A percentile compares a stretch with the other conserved stretches of the same genome.
Evolutionary conservation across 768 basidiomycete species (phyloP).

Genomic region (Trametopsis cervina): DNA sequence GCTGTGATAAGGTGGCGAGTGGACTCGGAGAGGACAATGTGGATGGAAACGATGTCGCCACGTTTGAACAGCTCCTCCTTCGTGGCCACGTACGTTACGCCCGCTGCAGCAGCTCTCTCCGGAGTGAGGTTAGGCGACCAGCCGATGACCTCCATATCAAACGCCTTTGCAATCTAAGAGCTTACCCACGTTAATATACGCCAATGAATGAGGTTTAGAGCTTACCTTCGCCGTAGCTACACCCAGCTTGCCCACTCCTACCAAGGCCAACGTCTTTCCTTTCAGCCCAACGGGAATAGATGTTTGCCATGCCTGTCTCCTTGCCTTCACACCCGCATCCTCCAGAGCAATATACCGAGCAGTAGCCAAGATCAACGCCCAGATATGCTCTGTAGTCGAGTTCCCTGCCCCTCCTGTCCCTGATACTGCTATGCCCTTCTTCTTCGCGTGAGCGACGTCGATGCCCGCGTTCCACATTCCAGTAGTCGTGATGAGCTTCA

Average conservation of each 20-base stretch:
- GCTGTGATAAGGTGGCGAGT: conserved; percentile 43
- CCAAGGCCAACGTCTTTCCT: conserved; percentile 51
- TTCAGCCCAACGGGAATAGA: conserved; percentile 41
- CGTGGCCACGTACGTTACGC: conserved; percentile 39
- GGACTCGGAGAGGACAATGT: conserved; percentile 46
- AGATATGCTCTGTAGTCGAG: conserved; percentile 57
- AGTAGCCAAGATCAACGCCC: conserved; percentile 52
- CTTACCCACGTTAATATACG: background rate
- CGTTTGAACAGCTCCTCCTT: conserved; percentile 47
- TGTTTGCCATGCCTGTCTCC: conserved; percentile 48
- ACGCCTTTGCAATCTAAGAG: conserved; percentile 47
- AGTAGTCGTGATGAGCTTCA: conserved; percentile 56
- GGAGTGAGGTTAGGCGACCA: conserved; percentile 63
- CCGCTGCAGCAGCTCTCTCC: conserved; percentile 45
- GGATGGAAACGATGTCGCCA: conserved; percentile 57
- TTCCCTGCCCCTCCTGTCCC: conserved; percentile 39
- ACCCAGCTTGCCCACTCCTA: conserved; percentile 59
- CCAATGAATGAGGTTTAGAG: background rate
- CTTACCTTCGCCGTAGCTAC: conserved; percentile 40
- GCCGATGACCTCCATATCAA: conserved; percentile 51
- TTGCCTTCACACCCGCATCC: conserved; percentile 37
- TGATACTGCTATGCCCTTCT: conserved; percentile 43
- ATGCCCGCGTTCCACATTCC: conserved; percentile 43
- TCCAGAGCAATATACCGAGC: conserved; percentile 43
- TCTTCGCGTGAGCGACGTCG: conserved; percentile 38